Base-by-base conservation (phyloP, 768 basidiomycete species). In the Ramaria sp. region DNA sequence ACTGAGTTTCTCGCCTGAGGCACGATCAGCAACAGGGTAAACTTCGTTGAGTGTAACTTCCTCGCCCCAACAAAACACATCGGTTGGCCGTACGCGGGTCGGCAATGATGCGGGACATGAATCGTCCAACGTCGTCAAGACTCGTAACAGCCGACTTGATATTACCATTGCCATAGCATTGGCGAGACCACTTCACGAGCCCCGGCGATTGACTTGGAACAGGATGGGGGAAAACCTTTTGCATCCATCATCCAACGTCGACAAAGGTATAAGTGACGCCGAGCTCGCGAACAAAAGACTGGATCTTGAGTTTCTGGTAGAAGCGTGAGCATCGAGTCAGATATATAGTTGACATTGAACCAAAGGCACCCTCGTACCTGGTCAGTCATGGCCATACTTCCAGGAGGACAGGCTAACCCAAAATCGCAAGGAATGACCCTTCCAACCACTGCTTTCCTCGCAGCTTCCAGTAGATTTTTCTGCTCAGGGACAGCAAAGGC, bases 171-270 rank as follows among this genome's bases (percentile, higher is more conserved):
- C 58, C 63, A 59, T 64, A 63, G 30, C 66, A 17, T 34, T 43
- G 53, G 17, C 53, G 30, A 2, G 54, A 53, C 4, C 7, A 19
- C 61, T 61, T 27, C 3, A 27, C 5, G 3, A 27, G 27, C 27
- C 27, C 27, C 27, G 27, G 27, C 27, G 27, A 27, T 27, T 2
- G 27, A 27, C 27, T 65, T 9, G 41, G 49, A 2, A 27, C 3
- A 27, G 10, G 54, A 49, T 12, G 10, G 3, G 63, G 56, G 7
- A 64, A 47, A 10, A 56, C 6, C 7, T 62, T 15, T 53, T 70
- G 66, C 61, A 63, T 62, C 69, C 70, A 70, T 59, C 60, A 68
- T 5, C 69, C 68, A n/a, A 67, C 66, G 50, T 69, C 68, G 51
- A 70, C 67, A 59, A 68, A 65, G 7, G 70, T 70, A 53, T 71